Base-by-base conservation (phyloP, 805 yeast genomes). In the Barnettozyma salicaria region DNA sequence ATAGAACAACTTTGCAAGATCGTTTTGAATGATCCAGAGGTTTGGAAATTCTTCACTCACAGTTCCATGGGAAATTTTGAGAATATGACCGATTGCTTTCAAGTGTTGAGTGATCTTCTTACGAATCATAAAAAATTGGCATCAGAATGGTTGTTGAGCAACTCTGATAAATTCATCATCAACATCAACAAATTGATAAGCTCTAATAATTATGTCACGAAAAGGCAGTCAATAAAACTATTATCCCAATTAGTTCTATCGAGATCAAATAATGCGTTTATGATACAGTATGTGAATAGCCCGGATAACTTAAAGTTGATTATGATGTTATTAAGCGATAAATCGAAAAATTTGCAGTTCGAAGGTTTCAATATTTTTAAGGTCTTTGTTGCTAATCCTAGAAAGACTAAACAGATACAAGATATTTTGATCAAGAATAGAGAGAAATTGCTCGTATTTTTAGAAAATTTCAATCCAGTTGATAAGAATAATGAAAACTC, bases 351-450 rank as follows among this genome's bases (percentile, higher is more conserved):
- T 58, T 71, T 92, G 41, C 96, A 89, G 56, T 61, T 76, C 37
- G 97, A 92, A 58, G 88, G 95, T 4, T 92, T 92, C 55, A 89
- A 92, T 47, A 81, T 90, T 26, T 90, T 92, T 65, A 92, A 90
- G 62, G 83, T 89, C 27, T 87, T 92, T 60, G 88, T 88, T n/a
- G 97, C 96, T 5, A 92, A 92, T 59, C 98, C 98, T 5, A 78
- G 81, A 45, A 89, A 89, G 58, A 70, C 87, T 3, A 87, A 80
- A 56, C 76, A 80, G 7, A 78, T 92, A 3, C 63, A 73, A 37
- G 96, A 90, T 58, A 83, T 90, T 16, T 66, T 92, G 47, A 74
- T 79, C 31, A 88, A 89, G 55, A 92, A 92, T 59, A 77, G 87
- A 52, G 82, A 76, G 27, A 85, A 83, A 52, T 70, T 90, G 44